These are phyloP conservation scores for Capsella rubella DNA, from an alignment of 441 rosid species.

Conservation along the genomic window DNA sequence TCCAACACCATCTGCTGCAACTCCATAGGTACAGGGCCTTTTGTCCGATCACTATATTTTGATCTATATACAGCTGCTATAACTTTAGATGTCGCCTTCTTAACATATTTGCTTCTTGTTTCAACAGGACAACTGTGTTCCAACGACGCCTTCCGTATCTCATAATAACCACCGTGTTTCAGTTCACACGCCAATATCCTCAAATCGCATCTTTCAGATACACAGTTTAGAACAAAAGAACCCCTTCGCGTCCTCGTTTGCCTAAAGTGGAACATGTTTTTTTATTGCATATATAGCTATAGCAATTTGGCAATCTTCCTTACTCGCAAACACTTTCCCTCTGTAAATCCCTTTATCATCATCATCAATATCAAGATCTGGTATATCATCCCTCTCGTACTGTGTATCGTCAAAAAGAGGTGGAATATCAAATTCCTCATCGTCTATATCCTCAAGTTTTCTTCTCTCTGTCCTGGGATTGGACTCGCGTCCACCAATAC, in stretches of 20 bases:
- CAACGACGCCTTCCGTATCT: rapidly evolving
- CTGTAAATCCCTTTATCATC: not conserved
- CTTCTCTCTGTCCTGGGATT: not conserved
- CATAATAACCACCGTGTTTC: not conserved
- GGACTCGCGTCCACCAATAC: too few relatives aligned
- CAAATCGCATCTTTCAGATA: rapidly evolving
- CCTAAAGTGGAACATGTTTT: not conserved
- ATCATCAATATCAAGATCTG: not conserved
- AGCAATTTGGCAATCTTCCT: not conserved
- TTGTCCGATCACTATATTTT: too few relatives aligned
- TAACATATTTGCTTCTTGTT: rapidly evolving
- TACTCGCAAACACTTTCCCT: not conserved
- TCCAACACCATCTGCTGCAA: not conserved
- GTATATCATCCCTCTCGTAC: not conserved
- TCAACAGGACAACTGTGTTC: not conserved
- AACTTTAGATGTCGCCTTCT: not conserved
- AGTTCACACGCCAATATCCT: not conserved
- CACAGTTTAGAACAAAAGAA: not conserved
- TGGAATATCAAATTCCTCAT: not conserved
- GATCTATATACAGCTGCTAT: not conserved
- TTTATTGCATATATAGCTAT: not conserved
- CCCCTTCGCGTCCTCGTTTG: not conserved
- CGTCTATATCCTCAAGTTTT: not conserved
- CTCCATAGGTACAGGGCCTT: not conserved
- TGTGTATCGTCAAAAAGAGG: not conserved